These are phyloP conservation scores for Austropuccinia psidii DNA, from an alignment of 1,284 basidiomycete genomes.

Conservation along the genomic window DNA sequence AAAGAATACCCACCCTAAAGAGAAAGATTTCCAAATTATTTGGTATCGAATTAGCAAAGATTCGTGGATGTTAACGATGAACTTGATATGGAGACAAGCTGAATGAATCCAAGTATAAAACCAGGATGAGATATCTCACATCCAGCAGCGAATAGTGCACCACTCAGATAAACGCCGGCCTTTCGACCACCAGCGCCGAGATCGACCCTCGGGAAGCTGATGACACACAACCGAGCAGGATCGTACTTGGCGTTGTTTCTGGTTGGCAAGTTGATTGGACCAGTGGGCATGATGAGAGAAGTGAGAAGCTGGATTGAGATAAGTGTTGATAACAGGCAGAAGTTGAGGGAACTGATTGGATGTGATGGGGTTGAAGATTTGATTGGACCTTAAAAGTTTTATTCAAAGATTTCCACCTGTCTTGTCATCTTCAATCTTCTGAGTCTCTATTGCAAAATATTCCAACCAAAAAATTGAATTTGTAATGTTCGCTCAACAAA, in stretches of 20 bases:
- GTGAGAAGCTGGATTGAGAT: too few species aligned
- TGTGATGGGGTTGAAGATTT: too few species aligned
- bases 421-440: too few species aligned
- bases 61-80: too few species aligned
- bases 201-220: slow-evolving; percentile 50
- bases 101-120: not conserved
- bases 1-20: slow-evolving; percentile 57
- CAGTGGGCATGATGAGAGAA: slow-evolving; percentile 35
- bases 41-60: slow-evolving; percentile 85
- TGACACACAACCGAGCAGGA: slow-evolving; percentile 68
- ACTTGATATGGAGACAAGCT: not conserved
- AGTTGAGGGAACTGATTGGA: too few species aligned
- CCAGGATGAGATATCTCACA: slow-evolving; percentile 4
- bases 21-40: slow-evolving; percentile 59
- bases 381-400: too few species aligned
- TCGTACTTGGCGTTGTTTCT: slow-evolving; percentile 83
- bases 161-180: slow-evolving; percentile 81
- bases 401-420: too few species aligned
- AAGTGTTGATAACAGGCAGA: too few species aligned
- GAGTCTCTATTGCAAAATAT: too few species aligned
- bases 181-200: slow-evolving; percentile 58
- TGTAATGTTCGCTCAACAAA: too few species aligned
- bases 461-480: too few species aligned
- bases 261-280: slow-evolving; percentile 59
- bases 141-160: slow-evolving; percentile 65